Evolutionary conservation across 805 yeast genomes (phyloP).

Genomic region (Candida oleophila): DNA sequence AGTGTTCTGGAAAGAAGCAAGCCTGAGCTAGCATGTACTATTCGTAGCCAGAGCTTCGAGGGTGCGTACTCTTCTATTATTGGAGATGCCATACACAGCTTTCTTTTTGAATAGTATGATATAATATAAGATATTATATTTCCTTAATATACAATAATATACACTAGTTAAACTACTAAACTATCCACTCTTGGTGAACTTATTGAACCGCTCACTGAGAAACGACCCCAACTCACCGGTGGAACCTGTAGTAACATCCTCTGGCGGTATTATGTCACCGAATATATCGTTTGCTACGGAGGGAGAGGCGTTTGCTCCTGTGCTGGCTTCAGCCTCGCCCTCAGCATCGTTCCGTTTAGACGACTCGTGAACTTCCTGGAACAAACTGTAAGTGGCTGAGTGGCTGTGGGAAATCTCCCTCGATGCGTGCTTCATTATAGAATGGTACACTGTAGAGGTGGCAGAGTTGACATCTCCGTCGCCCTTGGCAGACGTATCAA

Average conservation of each 20-base stretch:
- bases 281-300: not conserved
- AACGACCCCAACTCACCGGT: constrained; percentile 18
- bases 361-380: constrained; percentile 25
- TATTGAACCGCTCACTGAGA: constrained; percentile 15
- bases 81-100: too few relatives aligned
- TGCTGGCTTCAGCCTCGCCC: not conserved
- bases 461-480: constrained; percentile 17
- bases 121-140: too few relatives aligned
- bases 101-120: too few relatives aligned
- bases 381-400: constrained; percentile 29
- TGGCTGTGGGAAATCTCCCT: constrained; percentile 16
- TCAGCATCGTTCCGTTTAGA: not conserved
- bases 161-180: not conserved
- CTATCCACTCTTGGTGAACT: constrained; percentile 11
- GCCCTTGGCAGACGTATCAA: constrained; percentile 19
- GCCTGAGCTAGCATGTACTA: too few relatives aligned
- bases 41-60: too few relatives aligned
- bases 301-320: too few relatives aligned
- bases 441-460: constrained; percentile 33
- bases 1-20: too few relatives aligned
- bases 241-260: constrained; percentile 13
- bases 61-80: too few relatives aligned
- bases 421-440: constrained; percentile 16
- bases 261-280: not conserved
- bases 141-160: not conserved